Evolutionary conservation across 2,329 filamentous ascomycete species (phyloP), one percentile per base, ranked within the genome.

Genomic region (Verticillium nubilum): DNA sequence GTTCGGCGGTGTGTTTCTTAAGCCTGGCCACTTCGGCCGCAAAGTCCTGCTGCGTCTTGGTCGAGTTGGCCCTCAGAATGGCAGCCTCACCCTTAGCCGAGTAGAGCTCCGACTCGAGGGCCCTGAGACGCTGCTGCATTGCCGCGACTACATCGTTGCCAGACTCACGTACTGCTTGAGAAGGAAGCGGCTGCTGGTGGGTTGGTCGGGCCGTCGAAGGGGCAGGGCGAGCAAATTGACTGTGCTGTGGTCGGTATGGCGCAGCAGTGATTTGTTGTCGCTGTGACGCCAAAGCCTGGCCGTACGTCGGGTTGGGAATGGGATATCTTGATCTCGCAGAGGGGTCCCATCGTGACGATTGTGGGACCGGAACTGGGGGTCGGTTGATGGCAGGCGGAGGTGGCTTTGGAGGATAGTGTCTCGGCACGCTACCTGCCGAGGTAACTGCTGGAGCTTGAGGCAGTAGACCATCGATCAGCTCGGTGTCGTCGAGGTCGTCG

Each of bases 31-130:
- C 71, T 65, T 87, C 82, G 26, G 81, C 80, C 56, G 90, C 85
- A 67, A 88, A 84, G 54, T 86, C 82, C 57, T 84, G 83, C 17
- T 79, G 77, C 0, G 80, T 76, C 66, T 85, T 88, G 56, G 87
- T 83, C 47, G 86, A 80, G 61, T 90, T 91, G 61, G 84, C 83
- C 33, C 91, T 85, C n/a, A 93, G 80, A 61, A 93, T 92, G 56
- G 88, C 82, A 28, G 86, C 86, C 70, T 93, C 90, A 56, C 91
- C 91, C 19, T 84, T 78, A 65, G 90, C 89, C 2, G 82, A 80
- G 58, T 79, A 79, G 17, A 88, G 78, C 56, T 86, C 83, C 5
- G 80, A 74, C 64, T 84, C 79, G 3, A 88, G 75, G 1, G 78
- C 75, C 7, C 74, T 73, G 33, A 87, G 72, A 37, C 82, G 79